These are phyloP conservation scores for Fusarium sp. DNA, from an alignment of 2,329 filamentous ascomycete species.

Conservation along the genomic window DNA sequence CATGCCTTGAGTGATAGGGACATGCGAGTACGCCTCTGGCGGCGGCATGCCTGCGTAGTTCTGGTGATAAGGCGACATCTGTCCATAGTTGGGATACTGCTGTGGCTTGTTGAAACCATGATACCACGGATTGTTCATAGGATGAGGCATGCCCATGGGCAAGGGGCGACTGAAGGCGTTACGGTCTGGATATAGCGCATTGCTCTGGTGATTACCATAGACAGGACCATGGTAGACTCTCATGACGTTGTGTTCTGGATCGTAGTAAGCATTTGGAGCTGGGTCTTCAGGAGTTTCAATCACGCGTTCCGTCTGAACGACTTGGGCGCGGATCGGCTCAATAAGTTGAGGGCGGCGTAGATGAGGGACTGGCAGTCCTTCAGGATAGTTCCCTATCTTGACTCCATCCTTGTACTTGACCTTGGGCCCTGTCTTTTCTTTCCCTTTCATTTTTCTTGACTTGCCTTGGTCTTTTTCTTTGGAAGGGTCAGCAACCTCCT, in stretches of 20 bases:
- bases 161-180: slow-evolving; percentile 52
- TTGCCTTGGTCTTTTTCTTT: slow-evolving; percentile 41
- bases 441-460: slow-evolving; percentile 24
- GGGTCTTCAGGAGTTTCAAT: slow-evolving; percentile 68
- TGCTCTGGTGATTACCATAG: slow-evolving; percentile 66
- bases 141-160: slow-evolving; percentile 61
- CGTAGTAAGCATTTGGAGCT: slow-evolving; percentile 72
- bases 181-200: slow-evolving; percentile 62
- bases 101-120: slow-evolving; percentile 55
- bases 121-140: slow-evolving; percentile 60
- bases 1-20: slow-evolving; percentile 53
- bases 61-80: slow-evolving; percentile 29
- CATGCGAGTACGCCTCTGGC: slow-evolving; percentile 43
- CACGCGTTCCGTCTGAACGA: slow-evolving; percentile 70
- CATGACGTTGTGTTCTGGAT: slow-evolving; percentile 65
- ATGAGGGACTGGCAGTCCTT: slow-evolving; percentile 51
- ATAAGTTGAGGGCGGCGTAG: slow-evolving; percentile 62
- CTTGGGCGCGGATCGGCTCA: slow-evolving; percentile 63
- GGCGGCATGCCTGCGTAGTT: slow-evolving; percentile 20
- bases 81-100: slow-evolving; percentile 43
- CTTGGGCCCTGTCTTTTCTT: slow-evolving; percentile 30
- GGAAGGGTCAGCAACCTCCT: slow-evolving; percentile 18
- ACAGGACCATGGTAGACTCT: slow-evolving; percentile 71
- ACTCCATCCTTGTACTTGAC: slow-evolving; percentile 35
- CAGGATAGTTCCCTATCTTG: slow-evolving; percentile 47